Evolutionary conservation across 371 early-diverging fungal species (phyloP).

Genomic region (Apophysomyces elegans): DNA sequence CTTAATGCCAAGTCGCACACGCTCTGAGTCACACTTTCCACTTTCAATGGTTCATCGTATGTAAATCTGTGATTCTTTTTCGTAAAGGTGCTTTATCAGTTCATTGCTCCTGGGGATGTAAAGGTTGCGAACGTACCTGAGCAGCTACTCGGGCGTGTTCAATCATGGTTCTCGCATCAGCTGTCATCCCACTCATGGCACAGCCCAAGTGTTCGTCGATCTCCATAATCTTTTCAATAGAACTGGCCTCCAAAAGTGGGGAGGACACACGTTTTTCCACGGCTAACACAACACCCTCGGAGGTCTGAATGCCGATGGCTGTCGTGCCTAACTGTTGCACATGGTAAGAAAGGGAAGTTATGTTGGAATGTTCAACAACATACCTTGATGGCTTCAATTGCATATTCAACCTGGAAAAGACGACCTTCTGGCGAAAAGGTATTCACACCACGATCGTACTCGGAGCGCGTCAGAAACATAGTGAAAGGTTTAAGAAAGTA

Average conservation of each 20-base stretch:
- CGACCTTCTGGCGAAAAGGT: slow-evolving; percentile 99
- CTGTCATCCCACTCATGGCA: slow-evolving; percentile 97
- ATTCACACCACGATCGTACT: slow-evolving; percentile 99
- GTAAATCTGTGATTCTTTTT: slow-evolving; percentile 91
- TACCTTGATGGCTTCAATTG: slow-evolving; percentile 99
- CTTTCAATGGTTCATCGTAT: slow-evolving; percentile 93
- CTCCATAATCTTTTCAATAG: slow-evolving; percentile 97
- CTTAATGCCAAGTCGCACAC: slow-evolving; percentile 97
- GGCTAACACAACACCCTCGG: slow-evolving; percentile 92
- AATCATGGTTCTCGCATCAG: slow-evolving; percentile 96
- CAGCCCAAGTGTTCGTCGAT: slow-evolving; percentile 95
- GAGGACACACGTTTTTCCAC: slow-evolving; percentile 98
- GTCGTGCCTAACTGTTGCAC: slow-evolving; percentile 88
- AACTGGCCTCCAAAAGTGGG: slow-evolving; percentile 87
- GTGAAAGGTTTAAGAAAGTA: slow-evolving; percentile 6
- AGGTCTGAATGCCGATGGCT: slow-evolving; percentile 95
- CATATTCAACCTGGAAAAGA: slow-evolving; percentile 99
- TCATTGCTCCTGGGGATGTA: neutral
- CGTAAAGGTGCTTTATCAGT: neutral
- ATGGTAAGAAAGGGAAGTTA: neutral
- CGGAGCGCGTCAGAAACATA: slow-evolving; percentile 84
- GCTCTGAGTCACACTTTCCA: slow-evolving; percentile 96
- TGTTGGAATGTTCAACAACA: neutral
- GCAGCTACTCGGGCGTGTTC: slow-evolving; percentile 97
- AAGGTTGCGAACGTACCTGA: slow-evolving; percentile 62